Base-by-base conservation (phyloP, 768 basidiomycete species). In the Lentinula guzmanii region DNA sequence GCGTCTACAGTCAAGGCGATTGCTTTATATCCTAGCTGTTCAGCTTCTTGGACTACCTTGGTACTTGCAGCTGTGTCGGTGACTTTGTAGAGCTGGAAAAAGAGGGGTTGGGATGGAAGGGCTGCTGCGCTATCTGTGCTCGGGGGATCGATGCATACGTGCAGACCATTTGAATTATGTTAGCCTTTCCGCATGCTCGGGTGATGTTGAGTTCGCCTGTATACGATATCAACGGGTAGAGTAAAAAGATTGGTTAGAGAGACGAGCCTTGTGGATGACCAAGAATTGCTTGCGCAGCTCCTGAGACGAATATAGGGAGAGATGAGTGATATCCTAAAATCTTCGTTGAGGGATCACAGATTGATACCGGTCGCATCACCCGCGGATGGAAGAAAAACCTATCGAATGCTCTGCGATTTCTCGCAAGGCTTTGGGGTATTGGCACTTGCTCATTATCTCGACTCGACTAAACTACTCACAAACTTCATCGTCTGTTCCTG, bases 1-100 rank as follows among this genome's bases (percentile, higher is more conserved):
- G 92, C 90, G 72, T 98, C 95, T 2, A 96, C 94, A 2, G 95
- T 97, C 58, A 98, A 77, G 71, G 93, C 93, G 61, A 98, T 90
- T 0, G 90, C 93, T 53, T 88, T 92, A 73, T 90, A 95, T 0
- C 93, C 92, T 4, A 91, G 73, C 24, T 72, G 69, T 62, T 89
- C 88, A n/a, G 93, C 82, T 57, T 90, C 85, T 53, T 80, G 79
- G 13, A 97, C 80, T 24, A 91, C 83, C 63, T 80, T 78, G 68
- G 85, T 86, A 1, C 93, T 91, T 42, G 80, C 77, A 13, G 73
- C 69, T 62, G 91, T 82, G 67, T 91, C 79, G 46, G 77, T 76
- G 74, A 93, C 84, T 68, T 96, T 91, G 76, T 98, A 96, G 13
- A 97, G 76, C 69, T 93, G 91, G 74, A 92, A 92, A 71, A 91